Percentiles rank a stretch among this genome's conserved stretches.
Evolutionary conservation across 345 rosid species (phyloP).

Genomic region (Pugionium cornutum): DNA sequence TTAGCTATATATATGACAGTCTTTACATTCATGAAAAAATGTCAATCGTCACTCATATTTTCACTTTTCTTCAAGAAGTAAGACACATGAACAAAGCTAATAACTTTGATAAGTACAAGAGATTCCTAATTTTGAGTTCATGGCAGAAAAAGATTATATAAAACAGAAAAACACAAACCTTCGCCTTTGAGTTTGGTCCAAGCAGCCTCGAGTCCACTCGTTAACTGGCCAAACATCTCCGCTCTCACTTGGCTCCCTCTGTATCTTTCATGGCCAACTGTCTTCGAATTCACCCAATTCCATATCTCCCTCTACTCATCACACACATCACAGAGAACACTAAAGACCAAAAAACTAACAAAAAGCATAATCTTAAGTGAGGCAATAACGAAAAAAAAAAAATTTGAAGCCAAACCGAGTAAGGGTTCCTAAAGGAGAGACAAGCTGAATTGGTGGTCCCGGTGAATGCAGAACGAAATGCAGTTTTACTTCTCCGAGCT

Average conservation of each 20-base stretch:
- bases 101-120: too few species aligned
- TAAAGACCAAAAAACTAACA: neutral
- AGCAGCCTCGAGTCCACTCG: slow-evolving; percentile 91
- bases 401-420: slow-evolving; percentile 46
- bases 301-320: slow-evolving; percentile 55
- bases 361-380: neutral
- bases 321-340: slow-evolving; percentile 7
- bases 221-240: slow-evolving; percentile 95
- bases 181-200: slow-evolving; percentile 98
- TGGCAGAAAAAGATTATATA: too few species aligned
- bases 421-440: slow-evolving; percentile 53
- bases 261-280: slow-evolving; percentile 45
- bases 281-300: slow-evolving; percentile 65
- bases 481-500: slow-evolving; percentile 30
- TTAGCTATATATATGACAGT: too few species aligned
- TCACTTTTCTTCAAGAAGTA: too few species aligned
- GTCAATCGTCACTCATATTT: too few species aligned
- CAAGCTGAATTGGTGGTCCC: slow-evolving; percentile 46
- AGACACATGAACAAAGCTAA: too few species aligned
- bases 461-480: slow-evolving; percentile 46
- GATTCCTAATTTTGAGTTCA: too few species aligned
- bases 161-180: slow-evolving; percentile 48
- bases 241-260: slow-evolving; percentile 60
- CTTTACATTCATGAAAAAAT: too few species aligned
- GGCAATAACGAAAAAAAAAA: neutral